Percentiles rank a stretch among this genome's conserved stretches.
These are phyloP conservation scores for Furcasterigmium sp. DNA, from an alignment of 2,329 filamentous ascomycete species.

Conservation along the genomic window DNA sequence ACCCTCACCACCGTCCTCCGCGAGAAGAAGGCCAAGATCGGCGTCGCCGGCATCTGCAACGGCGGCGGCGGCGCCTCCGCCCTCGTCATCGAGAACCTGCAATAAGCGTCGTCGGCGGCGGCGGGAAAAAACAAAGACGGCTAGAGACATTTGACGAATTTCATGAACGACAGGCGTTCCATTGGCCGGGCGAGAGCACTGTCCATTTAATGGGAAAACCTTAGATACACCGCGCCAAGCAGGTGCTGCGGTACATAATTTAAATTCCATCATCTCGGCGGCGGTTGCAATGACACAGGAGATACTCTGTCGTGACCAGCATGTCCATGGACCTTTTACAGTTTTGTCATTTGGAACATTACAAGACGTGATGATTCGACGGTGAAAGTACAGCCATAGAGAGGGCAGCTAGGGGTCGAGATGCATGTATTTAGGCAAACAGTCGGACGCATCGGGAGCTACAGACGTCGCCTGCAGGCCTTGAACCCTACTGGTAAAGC, in stretches of 20 bases:
- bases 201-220: background rate
- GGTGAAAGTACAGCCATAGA: no score
- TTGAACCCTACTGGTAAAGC: no score
- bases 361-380: no score
- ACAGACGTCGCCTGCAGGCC: no score
- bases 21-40: conserved; percentile 90
- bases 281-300: no score
- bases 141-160: background rate
- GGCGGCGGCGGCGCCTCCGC: conserved; percentile 94
- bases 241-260: background rate
- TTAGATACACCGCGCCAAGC: background rate
- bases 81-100: conserved; percentile 76
- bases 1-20: conserved; percentile 84
- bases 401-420: no score
- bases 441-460: no score
- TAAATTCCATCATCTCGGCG: no score
- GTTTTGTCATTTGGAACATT: no score
- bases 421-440: no score
- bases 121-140: background rate
- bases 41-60: conserved; percentile 94
- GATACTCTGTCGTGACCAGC: no score
- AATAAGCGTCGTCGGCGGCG: conserved; percentile 31
- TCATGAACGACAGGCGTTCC: background rate
- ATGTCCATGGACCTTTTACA: no score
- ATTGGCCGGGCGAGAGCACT: background rate